Evolutionary conservation across 306 rosid species (phyloP), one percentile per base, ranked within the genome.

Genomic region (Acmispon strigosus): DNA sequence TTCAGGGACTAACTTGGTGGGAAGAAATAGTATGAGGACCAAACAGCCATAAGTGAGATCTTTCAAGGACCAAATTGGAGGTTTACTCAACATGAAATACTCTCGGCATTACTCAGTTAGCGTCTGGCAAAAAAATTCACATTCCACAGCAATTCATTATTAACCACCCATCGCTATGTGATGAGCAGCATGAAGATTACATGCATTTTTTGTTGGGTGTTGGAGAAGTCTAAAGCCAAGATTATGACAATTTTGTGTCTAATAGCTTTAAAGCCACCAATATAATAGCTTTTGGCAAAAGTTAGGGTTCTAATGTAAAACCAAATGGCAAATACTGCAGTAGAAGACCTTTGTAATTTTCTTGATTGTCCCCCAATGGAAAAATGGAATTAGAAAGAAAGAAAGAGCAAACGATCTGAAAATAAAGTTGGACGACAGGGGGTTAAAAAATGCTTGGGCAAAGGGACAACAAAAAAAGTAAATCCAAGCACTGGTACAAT

Each of bases 401-500:
- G 44, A 18, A 58, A 43, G 6, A 56, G 37, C 62, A 37, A 60
- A 66, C 9, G 18, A 39, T 69, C 11, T 56, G 10, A 60, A 57
- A 48, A 48, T 47, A 48, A 71, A 44, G 62, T 44, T 20, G 4
- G 13, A 39, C 8, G 3, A 41, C 52, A 62, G 4, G 42, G 69
- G 14, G 37, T 8, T 3, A 44, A 24, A 22, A 24, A 61, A 10
- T 6, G 50, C 48, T 17, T 2, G 34, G 16, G 36, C n/a, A 66
- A 20, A 7, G 42, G 17, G 27, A 57, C 15, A 70, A 16, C 37
- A 45, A 42, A 45, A 29, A 29, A 72, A 34, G 67, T 20, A 72
- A 74, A 74, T 66, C 17, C 42, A 60, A 53, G 70, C 44, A 16
- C 41, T 9, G 45, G 19, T 43, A 44, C 52, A 80, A 62, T 41